Evolutionary conservation across 2,329 filamentous ascomycete species (phyloP).

Genomic region (Venturia pyrina): DNA sequence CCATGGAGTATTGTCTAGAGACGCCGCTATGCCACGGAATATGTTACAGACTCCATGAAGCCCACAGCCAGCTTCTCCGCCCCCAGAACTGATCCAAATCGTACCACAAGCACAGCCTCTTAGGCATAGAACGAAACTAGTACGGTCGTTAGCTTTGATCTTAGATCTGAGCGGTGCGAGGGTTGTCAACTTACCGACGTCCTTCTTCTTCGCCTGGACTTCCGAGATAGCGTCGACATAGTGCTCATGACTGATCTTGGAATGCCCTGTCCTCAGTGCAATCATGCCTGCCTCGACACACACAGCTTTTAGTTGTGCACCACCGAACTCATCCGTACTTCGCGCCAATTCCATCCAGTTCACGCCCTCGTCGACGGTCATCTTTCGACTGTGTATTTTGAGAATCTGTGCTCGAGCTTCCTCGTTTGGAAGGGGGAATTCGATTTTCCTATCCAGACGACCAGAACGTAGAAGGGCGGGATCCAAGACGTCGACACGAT

Average conservation of each 20-base stretch:
- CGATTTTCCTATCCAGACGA: constrained; percentile 91
- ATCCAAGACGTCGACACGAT: constrained; percentile 88
- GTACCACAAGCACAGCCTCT: not conserved
- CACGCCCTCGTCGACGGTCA: constrained; percentile 85
- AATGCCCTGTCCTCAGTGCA: constrained; percentile 83
- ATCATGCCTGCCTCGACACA: constrained; percentile 99
- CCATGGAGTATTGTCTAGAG: not conserved
- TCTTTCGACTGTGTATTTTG: constrained; percentile 95
- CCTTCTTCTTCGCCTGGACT: constrained; percentile 90
- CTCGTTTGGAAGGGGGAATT: constrained; percentile 96
- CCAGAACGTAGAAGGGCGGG: constrained; percentile 84
- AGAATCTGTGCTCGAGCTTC: constrained; percentile 95
- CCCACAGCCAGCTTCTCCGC: not conserved
- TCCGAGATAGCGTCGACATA: constrained; percentile 98
- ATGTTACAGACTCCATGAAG: not conserved
- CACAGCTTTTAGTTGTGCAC: constrained; percentile 94
- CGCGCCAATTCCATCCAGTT: constrained; percentile 95
- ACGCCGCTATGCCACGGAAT: not conserved
- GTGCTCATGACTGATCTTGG: constrained; percentile 95
- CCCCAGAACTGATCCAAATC: not conserved
- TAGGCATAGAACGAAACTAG: not conserved
- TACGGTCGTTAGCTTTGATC: not conserved
- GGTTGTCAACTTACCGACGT: constrained; percentile 1
- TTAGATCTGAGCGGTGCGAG: too few relatives aligned
- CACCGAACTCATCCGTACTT: constrained; percentile 96